phyloP scores from a whole-genome alignment of 768 basidiomycete species.

The Sistotremastrum suecicum region DNA sequence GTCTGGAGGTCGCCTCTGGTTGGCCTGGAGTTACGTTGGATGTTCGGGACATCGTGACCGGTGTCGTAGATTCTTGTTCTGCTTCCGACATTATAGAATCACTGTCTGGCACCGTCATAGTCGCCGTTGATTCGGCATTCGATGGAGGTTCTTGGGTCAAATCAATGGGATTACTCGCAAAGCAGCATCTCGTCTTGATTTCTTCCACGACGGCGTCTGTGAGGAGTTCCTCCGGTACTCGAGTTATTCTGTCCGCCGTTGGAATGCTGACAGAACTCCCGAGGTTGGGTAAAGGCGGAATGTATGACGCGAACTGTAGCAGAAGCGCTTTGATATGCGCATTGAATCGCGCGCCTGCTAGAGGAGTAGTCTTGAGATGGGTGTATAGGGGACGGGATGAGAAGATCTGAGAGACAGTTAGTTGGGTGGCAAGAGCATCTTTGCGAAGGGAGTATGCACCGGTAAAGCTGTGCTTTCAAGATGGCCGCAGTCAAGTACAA shows the following conservation, averaged over 20 bases:
- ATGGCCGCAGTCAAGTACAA: slow-evolving; percentile 88
- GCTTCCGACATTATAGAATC: neutral
- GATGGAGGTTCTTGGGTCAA: slow-evolving; percentile 5
- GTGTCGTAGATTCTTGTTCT: neutral
- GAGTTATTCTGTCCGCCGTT: slow-evolving; percentile 42
- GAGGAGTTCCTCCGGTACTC: slow-evolving; percentile 68
- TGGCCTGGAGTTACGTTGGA: slow-evolving; percentile 9
- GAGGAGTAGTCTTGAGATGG: slow-evolving; percentile 68
- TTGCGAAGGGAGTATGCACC: slow-evolving; percentile 30
- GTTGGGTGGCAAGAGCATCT: neutral
- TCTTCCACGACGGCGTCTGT: slow-evolving; percentile 76
- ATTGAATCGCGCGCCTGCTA: slow-evolving; percentile 74
- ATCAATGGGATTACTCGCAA: slow-evolving; percentile 58
- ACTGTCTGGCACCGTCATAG: slow-evolving; percentile 7
- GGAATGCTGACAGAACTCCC: slow-evolving; percentile 51
- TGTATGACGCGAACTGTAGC: slow-evolving; percentile 68
- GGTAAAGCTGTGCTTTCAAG: slow-evolving; percentile 82
- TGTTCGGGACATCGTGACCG: neutral
- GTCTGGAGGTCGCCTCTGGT: slow-evolving; percentile 17
- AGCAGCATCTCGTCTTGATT: slow-evolving; percentile 80
- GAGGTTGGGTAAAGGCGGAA: slow-evolving; percentile 67
- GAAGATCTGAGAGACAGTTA: slow-evolving; percentile 48
- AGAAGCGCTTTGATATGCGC: slow-evolving; percentile 71
- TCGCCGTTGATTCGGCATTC: slow-evolving; percentile 7
- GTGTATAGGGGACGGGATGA: slow-evolving; percentile 79